Evolutionary conservation across 169 alveolate genomes (phyloP).

Genomic region (Cryptosporidium felis): DNA sequence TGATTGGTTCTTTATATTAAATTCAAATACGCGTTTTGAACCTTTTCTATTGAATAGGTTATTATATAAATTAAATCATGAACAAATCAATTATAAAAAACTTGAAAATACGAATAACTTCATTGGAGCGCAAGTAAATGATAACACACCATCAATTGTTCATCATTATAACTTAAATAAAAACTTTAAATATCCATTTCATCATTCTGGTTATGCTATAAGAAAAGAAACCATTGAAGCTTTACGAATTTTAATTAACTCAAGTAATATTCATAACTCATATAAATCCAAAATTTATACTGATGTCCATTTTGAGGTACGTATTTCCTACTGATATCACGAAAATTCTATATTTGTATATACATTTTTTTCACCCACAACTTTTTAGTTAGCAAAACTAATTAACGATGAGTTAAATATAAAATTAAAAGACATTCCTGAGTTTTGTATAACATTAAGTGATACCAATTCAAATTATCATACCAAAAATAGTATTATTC

Average conservation of each 20-base stretch:
- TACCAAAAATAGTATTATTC: conserved; percentile 20
- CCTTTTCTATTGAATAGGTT: not conserved
- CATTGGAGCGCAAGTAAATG: conserved; percentile 45
- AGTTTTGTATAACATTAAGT: conserved; percentile 13
- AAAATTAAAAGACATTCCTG: conserved; percentile 37
- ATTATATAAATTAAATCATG: not conserved
- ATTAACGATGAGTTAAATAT: conserved; percentile 5
- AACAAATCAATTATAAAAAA: conserved; percentile 26
- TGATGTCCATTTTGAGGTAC: conserved; percentile 55
- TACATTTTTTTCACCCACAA: not conserved
- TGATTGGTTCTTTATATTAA: conserved; percentile 66
- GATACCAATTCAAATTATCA: conserved; percentile 15
- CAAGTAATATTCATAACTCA: not conserved
- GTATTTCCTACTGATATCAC: not conserved
- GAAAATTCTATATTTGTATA: not conserved
- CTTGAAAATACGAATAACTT: conserved; percentile 7
- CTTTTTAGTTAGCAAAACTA: conserved; percentile 21
- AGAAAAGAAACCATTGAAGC: conserved; percentile 38
- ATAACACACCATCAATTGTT: conserved; percentile 37
- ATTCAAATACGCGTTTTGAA: conserved; percentile 38
- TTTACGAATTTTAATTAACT: not conserved
- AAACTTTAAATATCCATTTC: conserved; percentile 48
- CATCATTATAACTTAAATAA: conserved; percentile 57
- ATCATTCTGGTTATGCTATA: conserved; percentile 52
- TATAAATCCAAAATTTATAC: conserved; percentile 45